phyloP scores from a whole-genome alignment of 495 filamentous ascomycete species.

The Tuber aestivum region DNA sequence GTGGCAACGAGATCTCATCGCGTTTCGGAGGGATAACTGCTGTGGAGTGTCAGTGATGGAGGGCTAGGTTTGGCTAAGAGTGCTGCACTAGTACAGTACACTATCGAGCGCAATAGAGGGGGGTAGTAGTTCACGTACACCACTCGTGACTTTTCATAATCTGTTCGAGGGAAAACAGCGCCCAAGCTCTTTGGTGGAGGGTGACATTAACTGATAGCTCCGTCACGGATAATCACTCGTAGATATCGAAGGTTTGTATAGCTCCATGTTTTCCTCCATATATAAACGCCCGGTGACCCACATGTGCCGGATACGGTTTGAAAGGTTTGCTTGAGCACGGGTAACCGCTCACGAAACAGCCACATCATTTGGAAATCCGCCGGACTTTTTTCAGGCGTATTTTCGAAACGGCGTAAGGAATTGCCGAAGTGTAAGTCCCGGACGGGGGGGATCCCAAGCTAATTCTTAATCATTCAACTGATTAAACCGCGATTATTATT shows the following conservation, averaged over 20 bases:
- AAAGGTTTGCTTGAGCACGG: too few relatives aligned
- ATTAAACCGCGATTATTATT: too few relatives aligned
- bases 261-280: background rate
- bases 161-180: too few relatives aligned
- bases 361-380: too few relatives aligned
- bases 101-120: background rate
- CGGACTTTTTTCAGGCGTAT: too few relatives aligned
- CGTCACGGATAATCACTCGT: background rate
- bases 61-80: background rate
- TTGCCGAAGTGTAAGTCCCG: too few relatives aligned
- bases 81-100: background rate
- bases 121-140: background rate
- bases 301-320: too few relatives aligned
- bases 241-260: accelerated
- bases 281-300: too few relatives aligned
- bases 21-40: background rate
- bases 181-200: background rate
- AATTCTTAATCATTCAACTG: too few relatives aligned
- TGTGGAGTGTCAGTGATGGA: background rate
- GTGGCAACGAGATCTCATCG: background rate
- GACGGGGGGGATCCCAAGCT: too few relatives aligned
- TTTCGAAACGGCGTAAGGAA: too few relatives aligned
- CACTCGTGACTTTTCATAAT: background rate
- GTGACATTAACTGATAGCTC: background rate
- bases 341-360: too few relatives aligned